These are phyloP conservation scores for Phoma sp. DNA, from an alignment of 2,329 filamentous ascomycete genomes.

Conservation along the genomic window DNA sequence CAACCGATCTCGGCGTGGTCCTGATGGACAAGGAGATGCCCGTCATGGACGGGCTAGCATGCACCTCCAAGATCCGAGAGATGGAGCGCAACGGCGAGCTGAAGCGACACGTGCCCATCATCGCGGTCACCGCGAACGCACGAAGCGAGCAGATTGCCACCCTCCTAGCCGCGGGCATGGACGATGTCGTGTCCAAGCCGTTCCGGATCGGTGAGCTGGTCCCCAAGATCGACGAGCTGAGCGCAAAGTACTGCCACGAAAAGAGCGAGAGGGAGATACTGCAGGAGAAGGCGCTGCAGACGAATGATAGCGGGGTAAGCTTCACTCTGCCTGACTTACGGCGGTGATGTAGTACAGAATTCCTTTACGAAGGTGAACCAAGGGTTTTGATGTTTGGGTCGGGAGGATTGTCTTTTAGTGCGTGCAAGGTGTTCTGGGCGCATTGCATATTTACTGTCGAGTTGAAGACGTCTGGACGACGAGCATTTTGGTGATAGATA, in stretches of 20 bases:
- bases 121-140: slow-evolving; percentile 52
- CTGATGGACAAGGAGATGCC: slow-evolving; percentile 52
- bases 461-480: too few relatives aligned
- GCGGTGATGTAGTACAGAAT: not conserved
- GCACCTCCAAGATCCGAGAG: slow-evolving; percentile 46
- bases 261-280: slow-evolving; percentile 2
- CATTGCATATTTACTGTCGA: too few relatives aligned
- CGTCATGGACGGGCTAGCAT: slow-evolving; percentile 50
- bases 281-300: slow-evolving; percentile 8
- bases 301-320: slow-evolving; percentile 8
- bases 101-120: slow-evolving; percentile 47
- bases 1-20: slow-evolving; percentile 40
- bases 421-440: too few relatives aligned
- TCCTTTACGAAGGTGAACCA: too few relatives aligned
- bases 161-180: slow-evolving; percentile 49
- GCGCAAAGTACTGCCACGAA: slow-evolving; percentile 27
- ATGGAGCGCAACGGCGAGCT: slow-evolving; percentile 45
- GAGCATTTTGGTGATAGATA: too few relatives aligned
- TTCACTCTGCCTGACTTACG: not conserved
- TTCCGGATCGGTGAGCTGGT: slow-evolving; percentile 58
- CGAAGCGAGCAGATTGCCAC: slow-evolving; percentile 49
- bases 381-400: too few relatives aligned
- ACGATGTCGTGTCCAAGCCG: slow-evolving; percentile 59
- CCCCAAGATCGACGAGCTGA: slow-evolving; percentile 58
- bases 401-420: too few relatives aligned